Evolutionary conservation across 176 grass and related monocot genomes (phyloP).

Genomic region (Puya raimondii): DNA sequence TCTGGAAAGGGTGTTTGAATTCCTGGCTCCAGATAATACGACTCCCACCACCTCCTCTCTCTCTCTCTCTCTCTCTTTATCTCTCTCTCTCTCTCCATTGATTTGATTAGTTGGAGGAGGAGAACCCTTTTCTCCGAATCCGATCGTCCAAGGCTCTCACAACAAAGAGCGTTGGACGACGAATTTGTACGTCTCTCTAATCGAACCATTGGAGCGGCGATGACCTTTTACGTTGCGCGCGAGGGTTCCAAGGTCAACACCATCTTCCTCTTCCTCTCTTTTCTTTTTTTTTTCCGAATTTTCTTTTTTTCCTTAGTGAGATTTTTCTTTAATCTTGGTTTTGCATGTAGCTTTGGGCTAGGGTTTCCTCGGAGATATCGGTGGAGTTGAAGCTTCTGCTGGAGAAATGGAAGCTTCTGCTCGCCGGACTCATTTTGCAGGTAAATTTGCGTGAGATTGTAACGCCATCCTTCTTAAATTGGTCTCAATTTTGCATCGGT

Average conservation of each 20-base stretch:
- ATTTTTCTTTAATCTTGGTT: constrained; percentile 12
- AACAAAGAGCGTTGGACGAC: neutral
- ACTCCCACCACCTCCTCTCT: neutral
- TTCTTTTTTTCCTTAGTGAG: neutral
- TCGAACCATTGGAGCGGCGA: constrained; percentile 12
- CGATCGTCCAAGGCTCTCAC: neutral
- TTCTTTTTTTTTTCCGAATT: neutral
- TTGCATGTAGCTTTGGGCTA: constrained; percentile 50
- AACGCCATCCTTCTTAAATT: no score
- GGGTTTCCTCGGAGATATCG: constrained; percentile 52
- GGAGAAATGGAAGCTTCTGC: constrained; percentile 80
- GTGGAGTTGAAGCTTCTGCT: constrained; percentile 73
- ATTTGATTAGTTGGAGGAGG: neutral
- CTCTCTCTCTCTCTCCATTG: neutral
- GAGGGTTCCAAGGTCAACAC: constrained; percentile 50
- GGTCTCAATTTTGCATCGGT: no score
- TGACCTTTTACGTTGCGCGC: constrained; percentile 66
- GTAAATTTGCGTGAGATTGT: constrained; percentile 19
- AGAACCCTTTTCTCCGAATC: neutral
- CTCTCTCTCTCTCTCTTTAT: neutral
- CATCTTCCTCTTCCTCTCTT: neutral
- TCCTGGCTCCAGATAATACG: neutral
- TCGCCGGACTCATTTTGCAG: constrained; percentile 73
- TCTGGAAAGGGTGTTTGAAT: neutral
- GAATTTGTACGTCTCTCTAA: neutral